Percentiles rank a stretch among this genome's conserved stretches.
Conservation (phyloP, 352 stramenopile genomes). For the Thraustochytrium sp. region DNA sequence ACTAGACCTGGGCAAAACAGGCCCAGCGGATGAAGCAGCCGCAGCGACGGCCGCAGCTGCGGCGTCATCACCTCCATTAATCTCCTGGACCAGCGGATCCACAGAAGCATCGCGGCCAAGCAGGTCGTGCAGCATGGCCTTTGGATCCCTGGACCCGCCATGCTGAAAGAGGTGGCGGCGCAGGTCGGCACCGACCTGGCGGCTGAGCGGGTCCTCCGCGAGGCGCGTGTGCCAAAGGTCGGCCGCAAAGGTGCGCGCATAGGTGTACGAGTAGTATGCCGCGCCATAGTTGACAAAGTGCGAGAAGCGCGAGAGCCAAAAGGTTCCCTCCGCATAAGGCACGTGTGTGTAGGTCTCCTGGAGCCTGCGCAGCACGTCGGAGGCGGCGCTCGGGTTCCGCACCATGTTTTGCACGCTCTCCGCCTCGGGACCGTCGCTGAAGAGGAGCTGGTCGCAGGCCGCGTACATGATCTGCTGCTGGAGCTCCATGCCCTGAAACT, state of each 20-base stretch:
- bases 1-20: too few relatives aligned
- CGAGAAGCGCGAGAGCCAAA: constrained; percentile 72
- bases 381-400: background rate
- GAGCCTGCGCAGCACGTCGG: constrained; percentile 59
- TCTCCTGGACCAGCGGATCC: background rate
- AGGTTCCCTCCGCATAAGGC: constrained; percentile 65
- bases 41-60: too few relatives aligned
- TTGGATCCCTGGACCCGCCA: constrained; percentile 69
- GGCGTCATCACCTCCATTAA: background rate
- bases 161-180: constrained; percentile 65
- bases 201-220: constrained; percentile 58
- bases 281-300: constrained; percentile 73
- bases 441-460: constrained; percentile 50
- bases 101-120: constrained; percentile 51
- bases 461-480: constrained; percentile 54
- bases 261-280: constrained; percentile 82
- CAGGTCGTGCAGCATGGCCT: constrained; percentile 63
- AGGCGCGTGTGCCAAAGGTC: constrained; percentile 75
- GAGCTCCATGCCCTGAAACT: constrained; percentile 80
- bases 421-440: constrained; percentile 55
- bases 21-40: too few relatives aligned
- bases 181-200: constrained; percentile 53
- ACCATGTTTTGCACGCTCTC: constrained; percentile 66
- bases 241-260: constrained; percentile 73
- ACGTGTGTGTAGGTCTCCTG: constrained; percentile 57